Evolutionary conservation across 495 filamentous ascomycete genomes (phyloP).

Genomic region (Aspergillus mulundensis): DNA sequence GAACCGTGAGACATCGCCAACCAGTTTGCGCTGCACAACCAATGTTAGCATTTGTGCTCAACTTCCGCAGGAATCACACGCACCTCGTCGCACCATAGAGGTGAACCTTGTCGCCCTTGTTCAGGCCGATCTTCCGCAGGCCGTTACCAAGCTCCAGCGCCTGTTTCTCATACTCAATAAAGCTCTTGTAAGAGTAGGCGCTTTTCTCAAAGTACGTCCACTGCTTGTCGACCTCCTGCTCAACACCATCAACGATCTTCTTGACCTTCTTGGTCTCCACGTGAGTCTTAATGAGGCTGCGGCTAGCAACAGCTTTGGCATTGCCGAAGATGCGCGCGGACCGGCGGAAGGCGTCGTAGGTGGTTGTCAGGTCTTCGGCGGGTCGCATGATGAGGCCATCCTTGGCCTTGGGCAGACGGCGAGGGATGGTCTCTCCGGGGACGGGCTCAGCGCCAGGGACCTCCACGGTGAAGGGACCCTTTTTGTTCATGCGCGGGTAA

Average conservation of each 20-base stretch:
- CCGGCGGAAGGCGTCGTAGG: slow-evolving; percentile 78
- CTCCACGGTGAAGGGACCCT: slow-evolving; percentile 72
- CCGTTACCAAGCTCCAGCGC: slow-evolving; percentile 71
- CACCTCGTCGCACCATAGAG: slow-evolving; percentile 85
- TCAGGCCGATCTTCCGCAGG: slow-evolving; percentile 74
- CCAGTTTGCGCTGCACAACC: slow-evolving; percentile 62
- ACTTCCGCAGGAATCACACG: slow-evolving; percentile 2
- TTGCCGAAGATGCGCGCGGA: slow-evolving; percentile 83
- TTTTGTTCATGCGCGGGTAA: slow-evolving; percentile 58
- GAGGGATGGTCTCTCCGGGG: slow-evolving; percentile 87
- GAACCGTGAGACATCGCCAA: slow-evolving; percentile 66
- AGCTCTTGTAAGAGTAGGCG: slow-evolving; percentile 79
- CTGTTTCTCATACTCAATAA: slow-evolving; percentile 80
- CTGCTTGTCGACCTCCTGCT: slow-evolving; percentile 86
- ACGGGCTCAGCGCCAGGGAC: slow-evolving; percentile 65
- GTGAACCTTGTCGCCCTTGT: slow-evolving; percentile 70
- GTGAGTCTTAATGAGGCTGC: slow-evolving; percentile 79
- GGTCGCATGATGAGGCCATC: slow-evolving; percentile 65
- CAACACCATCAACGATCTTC: slow-evolving; percentile 89
- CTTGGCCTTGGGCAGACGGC: slow-evolving; percentile 69
- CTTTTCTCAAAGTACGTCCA: slow-evolving; percentile 96
- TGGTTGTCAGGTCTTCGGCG: slow-evolving; percentile 69
- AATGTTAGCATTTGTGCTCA: slow-evolving; percentile 2
- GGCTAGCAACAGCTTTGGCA: slow-evolving; percentile 75
- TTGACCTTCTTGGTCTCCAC: slow-evolving; percentile 94